Evolutionary conservation across 495 filamentous ascomycete genomes (phyloP).

Genomic region (Hypoxylon fragiforme): DNA sequence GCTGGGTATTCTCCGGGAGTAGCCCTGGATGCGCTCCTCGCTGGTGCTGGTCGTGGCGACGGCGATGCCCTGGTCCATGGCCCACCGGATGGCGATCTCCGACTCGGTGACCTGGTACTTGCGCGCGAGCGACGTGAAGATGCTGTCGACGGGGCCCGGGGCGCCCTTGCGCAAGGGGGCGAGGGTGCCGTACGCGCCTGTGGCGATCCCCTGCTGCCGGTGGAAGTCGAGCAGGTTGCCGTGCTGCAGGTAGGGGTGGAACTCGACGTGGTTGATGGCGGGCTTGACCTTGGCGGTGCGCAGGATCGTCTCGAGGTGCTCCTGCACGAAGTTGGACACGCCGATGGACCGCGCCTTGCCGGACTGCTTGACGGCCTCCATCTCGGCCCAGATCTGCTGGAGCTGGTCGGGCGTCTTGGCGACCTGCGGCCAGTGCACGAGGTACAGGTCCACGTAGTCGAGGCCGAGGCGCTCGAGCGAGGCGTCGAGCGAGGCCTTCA

Average conservation of each 20-base stretch:
- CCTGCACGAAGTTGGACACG: conserved; percentile 76
- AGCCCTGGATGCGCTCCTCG: conserved; percentile 69
- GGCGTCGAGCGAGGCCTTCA: conserved; percentile 68
- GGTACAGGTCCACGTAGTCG: conserved; percentile 83
- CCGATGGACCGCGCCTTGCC: conserved; percentile 80
- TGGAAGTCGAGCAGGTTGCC: conserved; percentile 65
- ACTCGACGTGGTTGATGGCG: conserved; percentile 86
- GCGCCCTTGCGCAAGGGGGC: conserved; percentile 65
- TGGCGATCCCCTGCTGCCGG: conserved; percentile 67
- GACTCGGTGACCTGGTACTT: conserved; percentile 77
- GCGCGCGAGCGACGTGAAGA: conserved; percentile 61
- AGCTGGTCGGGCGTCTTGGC: conserved; percentile 63
- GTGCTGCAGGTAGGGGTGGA: conserved; percentile 85
- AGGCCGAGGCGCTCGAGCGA: conserved; percentile 76
- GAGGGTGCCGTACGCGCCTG: conserved; percentile 70
- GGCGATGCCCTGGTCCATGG: conserved; percentile 77
- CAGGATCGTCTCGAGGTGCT: conserved; percentile 69
- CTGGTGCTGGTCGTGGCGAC: conserved; percentile 76
- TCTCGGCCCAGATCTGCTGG: conserved; percentile 71
- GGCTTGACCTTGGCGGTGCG: conserved; percentile 66
- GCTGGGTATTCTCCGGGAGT: conserved; percentile 57
- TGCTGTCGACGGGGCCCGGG: conserved; percentile 68
- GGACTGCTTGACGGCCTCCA: conserved; percentile 72
- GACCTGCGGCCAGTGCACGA: conserved; percentile 79
- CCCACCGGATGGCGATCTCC: conserved; percentile 77